Evolutionary conservation across 805 yeast species (phyloP).

Genomic region (Clavispora santaluciae): DNA sequence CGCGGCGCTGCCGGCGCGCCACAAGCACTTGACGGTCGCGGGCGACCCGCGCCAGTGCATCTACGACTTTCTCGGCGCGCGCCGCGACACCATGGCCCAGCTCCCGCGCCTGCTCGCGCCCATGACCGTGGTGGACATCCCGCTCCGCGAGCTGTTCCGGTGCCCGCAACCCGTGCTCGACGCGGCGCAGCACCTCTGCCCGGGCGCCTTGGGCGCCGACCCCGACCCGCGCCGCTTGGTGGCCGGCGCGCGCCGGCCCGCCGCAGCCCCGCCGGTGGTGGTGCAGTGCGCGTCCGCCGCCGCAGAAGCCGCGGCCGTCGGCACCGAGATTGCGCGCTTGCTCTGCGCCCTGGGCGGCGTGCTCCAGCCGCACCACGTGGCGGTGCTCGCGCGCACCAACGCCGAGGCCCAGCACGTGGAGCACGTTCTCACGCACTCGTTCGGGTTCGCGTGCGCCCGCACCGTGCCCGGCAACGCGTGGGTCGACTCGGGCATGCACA

Average conservation of each 20-base stretch:
- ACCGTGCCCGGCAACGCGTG: slow-evolving; percentile 14
- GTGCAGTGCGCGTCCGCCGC: slow-evolving; percentile 2
- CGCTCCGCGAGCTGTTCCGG: slow-evolving; percentile 52
- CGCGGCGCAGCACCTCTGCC: slow-evolving; percentile 31
- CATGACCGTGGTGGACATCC: slow-evolving; percentile 21
- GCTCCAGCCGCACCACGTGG: slow-evolving; percentile 12
- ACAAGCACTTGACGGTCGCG: slow-evolving; percentile 57
- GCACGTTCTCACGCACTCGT: slow-evolving; percentile 7
- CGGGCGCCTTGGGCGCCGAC: not conserved
- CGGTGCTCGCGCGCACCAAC: slow-evolving; percentile 14
- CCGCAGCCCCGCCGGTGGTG: slow-evolving; percentile 4
- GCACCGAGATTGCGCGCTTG: slow-evolving; percentile 12
- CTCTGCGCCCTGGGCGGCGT: slow-evolving; percentile 17
- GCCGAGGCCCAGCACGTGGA: slow-evolving; percentile 11
- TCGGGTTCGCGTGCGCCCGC: slow-evolving; percentile 10
- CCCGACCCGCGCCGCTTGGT: not conserved
- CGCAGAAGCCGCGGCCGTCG: slow-evolving; percentile 8
- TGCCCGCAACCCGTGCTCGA: slow-evolving; percentile 53
- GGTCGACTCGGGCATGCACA: slow-evolving; percentile 9
- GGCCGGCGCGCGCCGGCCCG: not conserved
- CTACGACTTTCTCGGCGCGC: slow-evolving; percentile 60
- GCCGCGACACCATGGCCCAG: slow-evolving; percentile 27
- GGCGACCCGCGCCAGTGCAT: slow-evolving; percentile 73
- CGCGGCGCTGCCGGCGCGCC: slow-evolving; percentile 1
- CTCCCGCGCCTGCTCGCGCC: slow-evolving; percentile 20